These are phyloP conservation scores for Prototheca wickerhamii DNA, from an alignment of 163 green algal genomes.

Conservation along the genomic window DNA sequence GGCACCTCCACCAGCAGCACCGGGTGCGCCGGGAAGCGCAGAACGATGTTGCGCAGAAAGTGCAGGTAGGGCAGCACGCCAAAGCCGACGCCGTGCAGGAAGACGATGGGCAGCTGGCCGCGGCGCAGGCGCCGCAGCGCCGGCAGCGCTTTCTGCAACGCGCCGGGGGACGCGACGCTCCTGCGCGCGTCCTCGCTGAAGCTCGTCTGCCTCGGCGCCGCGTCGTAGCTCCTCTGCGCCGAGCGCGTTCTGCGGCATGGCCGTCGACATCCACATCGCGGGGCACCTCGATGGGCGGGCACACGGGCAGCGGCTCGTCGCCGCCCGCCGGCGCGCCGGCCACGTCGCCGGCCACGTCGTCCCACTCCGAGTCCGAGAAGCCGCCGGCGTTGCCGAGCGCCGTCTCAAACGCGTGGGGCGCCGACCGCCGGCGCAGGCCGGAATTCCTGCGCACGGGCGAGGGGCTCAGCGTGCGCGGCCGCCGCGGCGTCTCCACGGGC, in stretches of 20 bases:
- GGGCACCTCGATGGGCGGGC: no score
- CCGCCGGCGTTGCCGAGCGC: conserved; percentile 2
- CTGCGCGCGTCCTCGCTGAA: not conserved
- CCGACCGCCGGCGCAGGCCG: not conserved
- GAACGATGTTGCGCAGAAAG: conserved; percentile 28
- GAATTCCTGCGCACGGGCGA: not conserved
- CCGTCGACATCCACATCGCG: no score
- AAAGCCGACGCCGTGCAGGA: conserved; percentile 53
- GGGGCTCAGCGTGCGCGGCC: not conserved
- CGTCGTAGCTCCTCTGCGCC: not conserved
- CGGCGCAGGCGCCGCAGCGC: not conserved
- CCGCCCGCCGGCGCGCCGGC: not conserved
- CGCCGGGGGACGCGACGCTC: not conserved
- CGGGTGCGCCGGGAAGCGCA: conserved; percentile 13
- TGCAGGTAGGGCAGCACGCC: conserved; percentile 44
- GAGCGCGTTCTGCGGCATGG: not conserved
- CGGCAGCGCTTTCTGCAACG: not conserved
- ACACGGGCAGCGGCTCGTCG: not conserved
- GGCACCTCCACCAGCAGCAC: conserved; percentile 26
- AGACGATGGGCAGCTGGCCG: conserved; percentile 31
- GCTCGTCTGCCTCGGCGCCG: no score
- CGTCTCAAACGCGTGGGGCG: no score
- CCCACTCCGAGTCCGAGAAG: not conserved
- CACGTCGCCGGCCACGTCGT: not conserved
- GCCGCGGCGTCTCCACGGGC: not conserved